A percentile compares a stretch with the other conserved stretches of the same genome.
phyloP scores from a whole-genome alignment of 768 basidiomycete species.

The Boletus speciosus region DNA sequence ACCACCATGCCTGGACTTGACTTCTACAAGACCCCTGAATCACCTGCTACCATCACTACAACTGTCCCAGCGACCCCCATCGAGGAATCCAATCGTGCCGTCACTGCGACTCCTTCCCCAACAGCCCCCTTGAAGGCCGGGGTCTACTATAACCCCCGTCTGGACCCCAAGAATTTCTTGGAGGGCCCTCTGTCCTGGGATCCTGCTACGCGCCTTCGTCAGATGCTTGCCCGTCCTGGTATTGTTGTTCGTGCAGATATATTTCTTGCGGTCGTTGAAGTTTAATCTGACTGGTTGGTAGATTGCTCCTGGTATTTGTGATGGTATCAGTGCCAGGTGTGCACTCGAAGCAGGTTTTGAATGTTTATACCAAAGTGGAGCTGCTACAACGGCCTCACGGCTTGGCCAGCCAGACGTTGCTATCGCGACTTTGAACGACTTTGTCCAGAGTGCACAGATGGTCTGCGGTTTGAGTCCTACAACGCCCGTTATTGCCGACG shows the following conservation, averaged over 20 bases:
- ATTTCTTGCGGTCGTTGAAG: background rate
- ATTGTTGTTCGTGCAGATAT: constrained; percentile 56
- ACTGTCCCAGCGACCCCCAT: constrained; percentile 3
- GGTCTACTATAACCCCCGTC: constrained; percentile 62
- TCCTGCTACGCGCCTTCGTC: constrained; percentile 68
- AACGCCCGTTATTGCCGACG: constrained; percentile 73
- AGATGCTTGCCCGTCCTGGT: constrained; percentile 66
- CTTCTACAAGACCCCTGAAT: constrained; percentile 25
- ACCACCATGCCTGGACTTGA: constrained; percentile 34
- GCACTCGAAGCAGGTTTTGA: constrained; percentile 77
- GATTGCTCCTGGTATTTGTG: constrained; percentile 78
- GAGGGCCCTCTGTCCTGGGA: constrained; percentile 67
- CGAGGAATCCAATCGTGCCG: background rate
- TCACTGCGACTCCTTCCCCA: constrained; percentile 7
- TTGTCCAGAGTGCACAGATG: constrained; percentile 68
- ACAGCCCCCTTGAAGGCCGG: constrained; percentile 11
- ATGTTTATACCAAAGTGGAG: constrained; percentile 78
- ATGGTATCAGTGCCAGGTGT: constrained; percentile 76
- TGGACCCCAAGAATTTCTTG: constrained; percentile 65
- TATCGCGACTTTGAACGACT: constrained; percentile 75
- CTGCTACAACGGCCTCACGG: constrained; percentile 76
- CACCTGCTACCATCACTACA: background rate
- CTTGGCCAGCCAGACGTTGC: constrained; percentile 77
- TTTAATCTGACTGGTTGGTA: constrained; percentile 22
- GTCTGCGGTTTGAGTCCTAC: constrained; percentile 63